Conservation (phyloP, 108 stramenopile species). For the Skeletonema tropicum region DNA sequence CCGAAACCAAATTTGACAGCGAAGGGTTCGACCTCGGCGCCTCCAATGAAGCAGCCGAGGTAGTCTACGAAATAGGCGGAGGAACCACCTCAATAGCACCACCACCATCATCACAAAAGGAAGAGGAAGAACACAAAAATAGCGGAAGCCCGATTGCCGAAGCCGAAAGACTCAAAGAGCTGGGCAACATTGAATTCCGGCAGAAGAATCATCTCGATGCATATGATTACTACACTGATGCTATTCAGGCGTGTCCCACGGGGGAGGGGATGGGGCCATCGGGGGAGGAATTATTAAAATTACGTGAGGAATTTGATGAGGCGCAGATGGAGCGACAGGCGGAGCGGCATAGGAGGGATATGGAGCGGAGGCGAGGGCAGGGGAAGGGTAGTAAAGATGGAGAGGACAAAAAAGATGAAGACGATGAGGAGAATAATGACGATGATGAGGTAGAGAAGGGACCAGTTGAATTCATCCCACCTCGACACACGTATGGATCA, state of each 20-base stretch:
- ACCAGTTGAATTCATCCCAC: constrained; percentile 25
- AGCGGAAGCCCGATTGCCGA: constrained; percentile 27
- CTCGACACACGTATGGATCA: constrained; percentile 51
- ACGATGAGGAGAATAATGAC: constrained; percentile 5
- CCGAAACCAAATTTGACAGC: constrained; percentile 44
- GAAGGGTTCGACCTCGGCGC: constrained; percentile 78
- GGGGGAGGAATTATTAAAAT: constrained; percentile 55
- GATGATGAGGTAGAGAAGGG: constrained; percentile 4
- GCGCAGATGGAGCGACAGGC: constrained; percentile 5
- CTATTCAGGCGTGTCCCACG: constrained; percentile 74
- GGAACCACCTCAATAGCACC: constrained; percentile 34
- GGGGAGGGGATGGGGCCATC: constrained; percentile 43
- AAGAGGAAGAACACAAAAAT: constrained; percentile 14
- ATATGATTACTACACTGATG: constrained; percentile 82
- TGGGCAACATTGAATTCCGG: constrained; percentile 81
- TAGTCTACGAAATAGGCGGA: constrained; percentile 72
- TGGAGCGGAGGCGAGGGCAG: constrained; percentile 17
- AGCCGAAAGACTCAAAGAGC: constrained; percentile 68
- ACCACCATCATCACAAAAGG: not conserved
- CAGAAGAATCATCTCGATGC: constrained; percentile 70
- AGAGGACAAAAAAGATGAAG: constrained; percentile 20
- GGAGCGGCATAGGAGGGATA: constrained; percentile 24
- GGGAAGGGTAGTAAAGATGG: constrained; percentile 7
- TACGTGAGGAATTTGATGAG: constrained; percentile 52
- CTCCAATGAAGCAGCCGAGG: constrained; percentile 24